Conservation (phyloP, 208 protist genomes). For the Crithidia brevicula region DNA sequence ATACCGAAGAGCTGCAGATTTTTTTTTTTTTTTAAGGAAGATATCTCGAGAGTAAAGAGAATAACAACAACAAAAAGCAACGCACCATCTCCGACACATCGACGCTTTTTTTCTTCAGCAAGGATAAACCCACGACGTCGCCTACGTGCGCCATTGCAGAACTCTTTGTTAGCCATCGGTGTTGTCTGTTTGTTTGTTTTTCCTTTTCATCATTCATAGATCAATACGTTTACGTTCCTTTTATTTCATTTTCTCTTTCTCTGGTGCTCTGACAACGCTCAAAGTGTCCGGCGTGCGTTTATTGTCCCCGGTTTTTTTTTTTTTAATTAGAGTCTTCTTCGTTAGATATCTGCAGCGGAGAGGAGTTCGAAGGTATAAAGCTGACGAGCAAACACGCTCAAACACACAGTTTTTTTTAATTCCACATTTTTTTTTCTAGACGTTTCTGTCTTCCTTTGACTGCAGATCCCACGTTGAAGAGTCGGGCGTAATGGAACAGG, state of each 20-base stretch:
- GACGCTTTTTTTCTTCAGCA: too few species aligned
- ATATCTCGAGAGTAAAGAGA: too few species aligned
- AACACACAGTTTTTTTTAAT: neutral
- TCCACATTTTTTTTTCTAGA: constrained; percentile 2
- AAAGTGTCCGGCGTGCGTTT: too few species aligned
- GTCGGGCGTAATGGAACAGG: constrained; percentile 10
- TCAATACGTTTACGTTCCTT: neutral
- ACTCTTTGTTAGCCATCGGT: too few species aligned
- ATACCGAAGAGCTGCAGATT: neutral
- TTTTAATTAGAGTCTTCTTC: neutral
- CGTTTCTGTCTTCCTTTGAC: neutral
- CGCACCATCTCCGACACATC: too few species aligned
- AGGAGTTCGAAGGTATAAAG: too few species aligned
- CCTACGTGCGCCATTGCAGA: too few species aligned
- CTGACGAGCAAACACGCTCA: too few species aligned
- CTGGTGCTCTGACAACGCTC: too few species aligned
- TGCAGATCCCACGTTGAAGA: neutral
- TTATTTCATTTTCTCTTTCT: neutral
- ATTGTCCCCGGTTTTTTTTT: neutral
- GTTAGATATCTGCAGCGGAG: neutral
- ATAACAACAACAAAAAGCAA: too few species aligned
- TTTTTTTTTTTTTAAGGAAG: too few species aligned
- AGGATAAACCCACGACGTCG: too few species aligned
- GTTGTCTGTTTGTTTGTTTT: neutral
- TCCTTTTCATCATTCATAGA: neutral